A percentile compares a stretch with the other conserved stretches of the same genome.
These are phyloP conservation scores for Aureobasidium sp. DNA, from an alignment of 2,329 filamentous ascomycete species.

Conservation along the genomic window DNA sequence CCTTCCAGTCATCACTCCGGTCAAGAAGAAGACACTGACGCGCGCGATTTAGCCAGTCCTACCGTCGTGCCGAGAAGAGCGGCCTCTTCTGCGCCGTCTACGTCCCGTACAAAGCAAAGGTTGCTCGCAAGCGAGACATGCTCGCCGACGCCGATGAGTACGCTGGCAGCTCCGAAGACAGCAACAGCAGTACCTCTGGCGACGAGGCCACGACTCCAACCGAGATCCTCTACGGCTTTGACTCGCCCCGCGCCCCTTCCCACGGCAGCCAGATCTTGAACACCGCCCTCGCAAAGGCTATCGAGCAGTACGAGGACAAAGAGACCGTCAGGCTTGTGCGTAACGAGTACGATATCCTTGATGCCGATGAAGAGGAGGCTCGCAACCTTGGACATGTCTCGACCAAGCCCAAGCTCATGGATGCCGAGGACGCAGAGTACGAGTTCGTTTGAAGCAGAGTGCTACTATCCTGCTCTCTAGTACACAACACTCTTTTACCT, in stretches of 20 bases:
- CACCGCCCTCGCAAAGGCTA: conserved; percentile 48
- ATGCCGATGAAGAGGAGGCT: conserved; percentile 32
- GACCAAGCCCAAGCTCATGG: conserved; percentile 25
- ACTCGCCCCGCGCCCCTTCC: conserved; percentile 41
- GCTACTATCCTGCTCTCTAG: background rate
- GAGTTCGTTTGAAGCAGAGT: conserved; percentile 25
- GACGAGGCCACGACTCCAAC: conserved; percentile 39
- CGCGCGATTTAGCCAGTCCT: conserved; percentile 15
- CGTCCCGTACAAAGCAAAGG: conserved; percentile 20
- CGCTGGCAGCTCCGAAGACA: background rate
- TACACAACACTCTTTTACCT: background rate
- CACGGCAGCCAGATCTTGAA: conserved; percentile 51
- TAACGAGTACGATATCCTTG: conserved; percentile 51
- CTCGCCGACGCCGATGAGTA: conserved; percentile 24
- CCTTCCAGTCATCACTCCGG: background rate
- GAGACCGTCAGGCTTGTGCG: conserved; percentile 54
- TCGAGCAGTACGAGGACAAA: conserved; percentile 51
- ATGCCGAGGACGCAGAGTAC: conserved; percentile 27
- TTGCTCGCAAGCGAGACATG: conserved; percentile 38
- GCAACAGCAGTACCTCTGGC: conserved; percentile 5
- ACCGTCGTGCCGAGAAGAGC: conserved; percentile 24
- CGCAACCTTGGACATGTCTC: conserved; percentile 24
- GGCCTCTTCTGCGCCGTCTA: conserved; percentile 19
- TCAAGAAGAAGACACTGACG: background rate
- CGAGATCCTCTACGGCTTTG: conserved; percentile 48